A percentile compares a stretch with the other conserved stretches of the same genome.
Conservation (phyloP, 2,329 filamentous ascomycete genomes). For the Graphilbum ipis-grandicollis region DNA sequence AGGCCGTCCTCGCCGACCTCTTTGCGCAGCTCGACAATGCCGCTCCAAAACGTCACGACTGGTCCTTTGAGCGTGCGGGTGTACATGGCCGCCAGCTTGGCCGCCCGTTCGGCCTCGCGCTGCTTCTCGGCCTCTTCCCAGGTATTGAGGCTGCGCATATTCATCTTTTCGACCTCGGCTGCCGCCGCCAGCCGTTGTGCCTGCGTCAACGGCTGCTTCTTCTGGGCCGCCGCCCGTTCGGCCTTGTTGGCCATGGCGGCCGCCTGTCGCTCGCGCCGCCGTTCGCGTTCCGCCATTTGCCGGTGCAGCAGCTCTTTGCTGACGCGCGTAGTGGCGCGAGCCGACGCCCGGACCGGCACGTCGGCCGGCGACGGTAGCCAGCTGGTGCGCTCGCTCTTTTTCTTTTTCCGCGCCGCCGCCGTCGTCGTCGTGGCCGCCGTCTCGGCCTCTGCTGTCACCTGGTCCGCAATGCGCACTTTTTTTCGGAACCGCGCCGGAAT, state of each 20-base stretch:
- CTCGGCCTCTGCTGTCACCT: conserved; percentile 17
- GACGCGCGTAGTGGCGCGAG: conserved; percentile 37
- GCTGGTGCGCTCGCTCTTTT: conserved; percentile 41
- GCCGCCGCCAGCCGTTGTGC: conserved; percentile 71
- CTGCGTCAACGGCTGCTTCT: conserved; percentile 73
- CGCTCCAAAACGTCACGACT: conserved; percentile 85
- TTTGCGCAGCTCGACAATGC: conserved; percentile 61
- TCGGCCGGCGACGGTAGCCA: conserved; percentile 39
- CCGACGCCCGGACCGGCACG: conserved; percentile 39
- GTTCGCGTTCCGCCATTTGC: conserved; percentile 58
- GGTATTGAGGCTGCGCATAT: conserved; percentile 75
- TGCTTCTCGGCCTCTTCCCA: conserved; percentile 91
- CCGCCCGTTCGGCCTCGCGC: conserved; percentile 66
- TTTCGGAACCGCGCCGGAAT: conserved; percentile 56
- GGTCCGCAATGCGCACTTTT: conserved; percentile 50
- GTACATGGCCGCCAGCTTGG: conserved; percentile 73
- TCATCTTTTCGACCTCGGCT: conserved; percentile 65
- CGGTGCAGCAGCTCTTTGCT: conserved; percentile 47
- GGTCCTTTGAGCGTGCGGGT: conserved; percentile 76
- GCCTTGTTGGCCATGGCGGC: conserved; percentile 49
- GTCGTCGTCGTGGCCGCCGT: conserved; percentile 17
- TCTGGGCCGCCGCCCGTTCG: conserved; percentile 54
- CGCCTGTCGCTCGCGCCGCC: conserved; percentile 52
- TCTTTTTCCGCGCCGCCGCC: conserved; percentile 34
- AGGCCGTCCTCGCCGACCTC: no score